Conservation (phyloP, 2,329 filamentous ascomycete species). For the Ceratocystis harringtonii region DNA sequence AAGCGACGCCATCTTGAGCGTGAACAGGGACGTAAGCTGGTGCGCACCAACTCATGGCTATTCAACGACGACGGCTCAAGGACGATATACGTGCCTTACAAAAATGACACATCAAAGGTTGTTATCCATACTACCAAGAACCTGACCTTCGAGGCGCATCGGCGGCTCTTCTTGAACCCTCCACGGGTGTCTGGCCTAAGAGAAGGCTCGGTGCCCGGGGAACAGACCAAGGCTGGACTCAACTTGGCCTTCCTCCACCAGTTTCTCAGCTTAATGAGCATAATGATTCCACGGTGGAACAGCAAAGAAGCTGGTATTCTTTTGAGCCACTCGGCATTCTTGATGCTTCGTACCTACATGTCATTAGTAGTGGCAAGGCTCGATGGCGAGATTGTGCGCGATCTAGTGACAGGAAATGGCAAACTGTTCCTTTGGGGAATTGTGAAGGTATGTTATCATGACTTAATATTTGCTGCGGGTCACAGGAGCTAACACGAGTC, state of each 20-base stretch:
- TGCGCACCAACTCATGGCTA: conserved; percentile 83
- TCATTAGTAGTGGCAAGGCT: conserved; percentile 83
- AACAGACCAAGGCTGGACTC: conserved; percentile 81
- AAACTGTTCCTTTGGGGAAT: conserved; percentile 79
- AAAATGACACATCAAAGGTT: conserved; percentile 75
- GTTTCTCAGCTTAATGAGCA: conserved; percentile 88
- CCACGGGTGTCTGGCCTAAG: conserved; percentile 65
- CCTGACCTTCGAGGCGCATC: conserved; percentile 91
- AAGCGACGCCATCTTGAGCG: conserved; percentile 57
- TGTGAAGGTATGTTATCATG: conserved; percentile 42
- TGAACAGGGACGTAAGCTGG: conserved; percentile 65
- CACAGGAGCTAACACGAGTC: background rate
- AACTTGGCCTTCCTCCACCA: conserved; percentile 95
- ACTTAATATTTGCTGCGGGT: background rate
- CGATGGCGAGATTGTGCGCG: conserved; percentile 90
- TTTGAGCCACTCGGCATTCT: conserved; percentile 73
- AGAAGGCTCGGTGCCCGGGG: conserved; percentile 63
- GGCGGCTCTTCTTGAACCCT: conserved; percentile 81
- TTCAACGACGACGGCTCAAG: conserved; percentile 88
- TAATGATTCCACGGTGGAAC: conserved; percentile 90
- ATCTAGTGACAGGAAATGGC: conserved; percentile 89
- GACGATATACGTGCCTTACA: conserved; percentile 90
- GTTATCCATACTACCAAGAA: conserved; percentile 80
- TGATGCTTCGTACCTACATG: conserved; percentile 85
- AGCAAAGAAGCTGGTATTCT: conserved; percentile 91